Evolutionary conservation across 371 early-diverging fungal species (phyloP), one percentile per base, ranked within the genome.

Genomic region (Dentiscutata heterogama): DNA sequence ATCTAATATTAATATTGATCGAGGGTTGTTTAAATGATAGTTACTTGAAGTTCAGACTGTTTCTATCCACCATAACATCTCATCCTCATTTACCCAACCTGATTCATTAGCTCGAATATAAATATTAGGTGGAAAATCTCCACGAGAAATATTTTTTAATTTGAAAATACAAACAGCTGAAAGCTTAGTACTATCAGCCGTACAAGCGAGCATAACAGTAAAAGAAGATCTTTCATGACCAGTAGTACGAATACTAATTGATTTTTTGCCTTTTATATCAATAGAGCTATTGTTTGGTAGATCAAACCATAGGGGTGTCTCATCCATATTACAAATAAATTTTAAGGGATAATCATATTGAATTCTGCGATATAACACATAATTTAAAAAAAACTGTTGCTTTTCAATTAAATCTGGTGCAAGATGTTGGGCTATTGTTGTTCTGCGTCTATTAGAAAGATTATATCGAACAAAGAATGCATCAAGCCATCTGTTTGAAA

Each of bases 311-410:
- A 71, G 16, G 13, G 71, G 71, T 25, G 71, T 71, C 35, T 76
- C 35, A n/a, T 76, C 76, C 60, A 76, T 76, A 53, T 76, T 76
- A 27, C 29, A 58, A 42, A 76, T 76, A 42, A 60, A n/a, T 50
- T 35, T 18, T 51, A 76, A 29, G 2, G 6, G 20, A 60, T 76
- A 76, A 18, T 76, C 60, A 61, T 39, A 35, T 60, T 76, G 58
- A 25, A 71, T 46, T 71, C 46, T 71, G 18, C 71, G 13, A 71
- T 71, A 71, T 25, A 71, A 29, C 27, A 71, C 71, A 71, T 39
- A 71, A 46, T 39, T 71, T 22, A 71, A 71, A 42, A 71, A 71
- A 71, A 6, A 35, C 5, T 35, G 5, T 71, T 71, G 71, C 22
- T 71, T 71, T 42, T 71, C 71, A 71, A 71, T 13, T 42, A 71